A percentile compares a stretch with the other conserved stretches of the same genome.
phyloP scores from a whole-genome alignment of 305 asterid species.

The Striga hermonthica region DNA sequence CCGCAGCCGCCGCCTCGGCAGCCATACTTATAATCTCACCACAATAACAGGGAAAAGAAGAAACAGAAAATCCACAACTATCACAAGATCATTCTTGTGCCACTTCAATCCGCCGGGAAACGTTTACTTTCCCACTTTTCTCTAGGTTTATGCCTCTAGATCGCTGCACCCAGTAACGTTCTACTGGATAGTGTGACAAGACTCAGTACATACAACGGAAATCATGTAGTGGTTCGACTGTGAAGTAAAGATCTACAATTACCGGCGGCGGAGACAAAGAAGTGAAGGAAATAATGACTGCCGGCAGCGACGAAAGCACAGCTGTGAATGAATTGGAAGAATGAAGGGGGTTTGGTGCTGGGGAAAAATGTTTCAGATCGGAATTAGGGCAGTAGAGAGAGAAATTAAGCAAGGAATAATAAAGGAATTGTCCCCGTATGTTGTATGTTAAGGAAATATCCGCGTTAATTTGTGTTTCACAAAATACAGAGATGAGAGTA shows the following conservation, averaged over 20 bases:
- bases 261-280: conserved; percentile 23
- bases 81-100: conserved; percentile 37
- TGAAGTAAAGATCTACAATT: conserved; percentile 34
- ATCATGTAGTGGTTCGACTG: conserved; percentile 14
- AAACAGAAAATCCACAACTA: conserved; percentile 32
- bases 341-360: background rate
- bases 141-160: conserved; percentile 27
- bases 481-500: too few relatives aligned
- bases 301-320: conserved; percentile 3
- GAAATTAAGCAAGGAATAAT: conserved; percentile 22
- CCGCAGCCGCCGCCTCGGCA: conserved; percentile 35
- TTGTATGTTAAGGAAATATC: too few relatives aligned
- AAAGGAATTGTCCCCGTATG: conserved; percentile 30
- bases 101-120: conserved; percentile 29
- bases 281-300: conserved; percentile 11
- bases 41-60: conserved; percentile 2
- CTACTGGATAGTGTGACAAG: background rate
- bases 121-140: conserved; percentile 9
- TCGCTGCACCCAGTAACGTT: conserved; percentile 23
- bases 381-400: conserved; percentile 24
- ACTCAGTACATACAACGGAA: background rate
- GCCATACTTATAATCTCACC: conserved; percentile 38
- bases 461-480: too few relatives aligned
- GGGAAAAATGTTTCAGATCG: conserved; percentile 29
- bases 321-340: conserved; percentile 7